Base-by-base conservation (phyloP, 2,329 filamentous ascomycete species). In the Fusarium sp. region DNA sequence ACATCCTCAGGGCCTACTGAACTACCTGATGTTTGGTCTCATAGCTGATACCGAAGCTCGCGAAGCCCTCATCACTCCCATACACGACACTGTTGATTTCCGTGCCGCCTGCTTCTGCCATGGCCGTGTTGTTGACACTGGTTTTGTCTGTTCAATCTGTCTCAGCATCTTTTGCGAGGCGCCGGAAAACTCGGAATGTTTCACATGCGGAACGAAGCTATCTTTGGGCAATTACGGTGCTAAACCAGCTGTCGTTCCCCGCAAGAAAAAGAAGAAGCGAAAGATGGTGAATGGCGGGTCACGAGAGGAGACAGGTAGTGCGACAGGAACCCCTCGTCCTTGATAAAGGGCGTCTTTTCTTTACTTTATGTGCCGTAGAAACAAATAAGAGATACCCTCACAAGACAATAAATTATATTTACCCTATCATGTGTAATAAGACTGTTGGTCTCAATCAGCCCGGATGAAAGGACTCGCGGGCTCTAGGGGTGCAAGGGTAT, bases 51-150 rank as follows among this genome's bases (percentile, higher is more conserved):
- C 82, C 47, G 82, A 85, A 59, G 84, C 85, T 42, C 83, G 86
- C 45, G 79, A 86, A 47, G 87, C 91, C 62, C 83, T 99, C 44
- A 87, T 97, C 44, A 84, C 91, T 7, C 95, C 96, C 0, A 93
- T 92, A 10, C 91, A 93, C 40, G 92, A 95, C 59, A 90, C 92
- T 46, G 94, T 99, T 45, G 97, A 99, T 81, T 99, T 99, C 79
- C 90, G 96, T 45, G 95, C 97, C n/a, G 96, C 96, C 6, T 99
- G 96, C 79, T 99, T 99, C 83, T 99, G 96, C 79, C 96, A 99
- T 81, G 88, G 95, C 53, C 89, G 89, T 38, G 94, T 98, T 22
- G 91, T 99, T 45, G 94, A 98, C 80, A 89, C 95, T 3, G 96
- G 95, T 11, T 99, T 93, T 78, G 95, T 99, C 40, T 99, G 96